Base-by-base conservation (phyloP, 2,329 filamentous ascomycete species). In the Xylariaceae sp. region DNA sequence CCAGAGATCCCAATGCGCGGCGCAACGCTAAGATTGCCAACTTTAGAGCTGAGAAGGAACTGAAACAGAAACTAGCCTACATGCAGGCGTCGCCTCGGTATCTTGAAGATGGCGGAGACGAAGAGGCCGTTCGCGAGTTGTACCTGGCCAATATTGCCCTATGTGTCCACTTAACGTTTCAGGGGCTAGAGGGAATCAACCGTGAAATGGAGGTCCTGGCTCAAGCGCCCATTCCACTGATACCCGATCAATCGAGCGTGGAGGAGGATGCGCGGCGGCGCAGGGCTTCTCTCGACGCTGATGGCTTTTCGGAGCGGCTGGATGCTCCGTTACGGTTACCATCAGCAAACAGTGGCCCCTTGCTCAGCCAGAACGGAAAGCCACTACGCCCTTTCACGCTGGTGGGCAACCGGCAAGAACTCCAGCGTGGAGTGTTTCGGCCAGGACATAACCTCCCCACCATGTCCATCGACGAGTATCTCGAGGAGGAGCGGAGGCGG, bases 401-500 rank as follows among this genome's bases (percentile, higher is more conserved):
- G 18, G 78, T 95, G 5, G 86, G 87, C 53, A 87, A 80, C 59
- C 82, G 94, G 36, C 84, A 90, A 56, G 86, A 90, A 55, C 71
- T 96, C 53, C 82, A 86, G 54, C 79, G 86, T 53, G 88, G 88
- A 2, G 93, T 99, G 0, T 99, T 99, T 71, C 81, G 89, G 50
- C 84, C 90, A 0, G 90, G 94, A 7, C 94, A 99, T 69, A 97
- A 90, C 71, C 74, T 99, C 53, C 94, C 94, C 1, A 97, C 94
- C 3, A 97, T 99, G 94, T 89, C 84, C 1, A 97, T 99, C 56
- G 94, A 99, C 62, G 94, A 99, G 73, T 99, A 97, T 66, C 77
- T 99, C 14, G 94, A 95, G 47, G 93, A 97, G 71, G 94, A 97
- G 74, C 81, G 82, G 65, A 81, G 82, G 60, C 78, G 89, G 56